A percentile compares a stretch with the other conserved stretches of the same genome.
Conservation (phyloP, 139 green algal genomes). For the Chlamydomonas asymmetrica region DNA sequence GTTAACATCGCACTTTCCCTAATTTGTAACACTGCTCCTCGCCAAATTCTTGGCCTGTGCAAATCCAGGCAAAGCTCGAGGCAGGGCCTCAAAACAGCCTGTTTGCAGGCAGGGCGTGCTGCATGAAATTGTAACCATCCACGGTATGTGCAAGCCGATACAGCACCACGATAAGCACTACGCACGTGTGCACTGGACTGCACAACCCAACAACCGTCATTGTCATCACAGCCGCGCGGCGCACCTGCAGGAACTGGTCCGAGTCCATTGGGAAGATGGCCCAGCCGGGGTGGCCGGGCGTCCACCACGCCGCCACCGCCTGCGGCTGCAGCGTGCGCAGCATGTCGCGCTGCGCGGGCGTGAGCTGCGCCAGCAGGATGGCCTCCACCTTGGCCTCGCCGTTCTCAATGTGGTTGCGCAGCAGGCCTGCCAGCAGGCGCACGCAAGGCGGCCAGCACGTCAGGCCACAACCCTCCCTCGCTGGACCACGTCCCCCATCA, state of each 20-base stretch:
- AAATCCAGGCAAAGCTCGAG: too few species aligned
- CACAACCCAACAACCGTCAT: background rate
- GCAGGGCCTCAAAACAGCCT: too few species aligned
- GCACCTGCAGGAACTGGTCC: constrained; percentile 66
- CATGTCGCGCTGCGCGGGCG: constrained; percentile 72
- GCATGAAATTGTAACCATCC: too few species aligned
- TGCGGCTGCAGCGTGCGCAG: constrained; percentile 73
- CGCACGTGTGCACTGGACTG: background rate
- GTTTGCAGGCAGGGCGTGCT: too few species aligned
- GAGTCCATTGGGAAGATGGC: constrained; percentile 80
- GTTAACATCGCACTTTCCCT: too few species aligned
- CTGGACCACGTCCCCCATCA: too few species aligned
- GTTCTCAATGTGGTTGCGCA: constrained; percentile 61
- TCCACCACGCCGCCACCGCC: constrained; percentile 75
- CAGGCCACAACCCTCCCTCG: too few species aligned
- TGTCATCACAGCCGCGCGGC: background rate
- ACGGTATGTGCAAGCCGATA: too few species aligned
- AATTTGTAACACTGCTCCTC: too few species aligned
- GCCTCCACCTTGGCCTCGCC: constrained; percentile 71
- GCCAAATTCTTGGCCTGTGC: too few species aligned
- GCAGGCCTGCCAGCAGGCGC: constrained; percentile 68
- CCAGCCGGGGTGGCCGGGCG: constrained; percentile 78
- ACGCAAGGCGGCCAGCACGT: too few species aligned
- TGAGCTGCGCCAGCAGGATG: constrained; percentile 70
- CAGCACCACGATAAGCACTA: background rate